These are phyloP conservation scores for Sambucus nigra DNA, from an alignment of 129 eudicot species.

Conservation along the genomic window DNA sequence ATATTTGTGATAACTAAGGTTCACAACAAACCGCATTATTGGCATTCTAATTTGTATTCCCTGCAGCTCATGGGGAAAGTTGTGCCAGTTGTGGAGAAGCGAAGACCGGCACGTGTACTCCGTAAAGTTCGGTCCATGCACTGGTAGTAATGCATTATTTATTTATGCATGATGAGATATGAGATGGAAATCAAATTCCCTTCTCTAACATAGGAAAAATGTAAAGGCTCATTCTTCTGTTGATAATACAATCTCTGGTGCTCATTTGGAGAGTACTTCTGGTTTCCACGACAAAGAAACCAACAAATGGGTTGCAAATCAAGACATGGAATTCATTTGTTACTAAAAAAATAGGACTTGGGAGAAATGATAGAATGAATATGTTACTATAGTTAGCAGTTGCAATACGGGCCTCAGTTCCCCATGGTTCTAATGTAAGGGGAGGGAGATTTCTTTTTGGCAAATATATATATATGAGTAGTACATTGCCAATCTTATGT, in stretches of 20 bases:
- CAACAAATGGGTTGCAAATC: background rate
- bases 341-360: background rate
- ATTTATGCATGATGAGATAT: background rate
- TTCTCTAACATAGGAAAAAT: slow-evolving; percentile 7
- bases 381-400: slow-evolving; percentile 3
- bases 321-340: background rate
- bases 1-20: background rate
- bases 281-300: background rate
- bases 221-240: background rate
- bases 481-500: too few relatives aligned
- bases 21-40: background rate
- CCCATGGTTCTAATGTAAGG: slow-evolving; percentile 1
- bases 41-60: slow-evolving; percentile 1
- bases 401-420: background rate
- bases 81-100: slow-evolving; percentile 73
- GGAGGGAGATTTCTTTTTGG: background rate
- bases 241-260: background rate
- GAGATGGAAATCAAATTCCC: slow-evolving; percentile 12
- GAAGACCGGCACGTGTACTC: slow-evolving; percentile 41
- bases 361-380: background rate
- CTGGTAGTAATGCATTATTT: slow-evolving; percentile 26
- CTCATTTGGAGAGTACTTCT: background rate
- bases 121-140: slow-evolving; percentile 54
- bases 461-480: too few relatives aligned
- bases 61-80: slow-evolving; percentile 79